Percentiles rank a stretch among this genome's conserved stretches.
phyloP scores from a whole-genome alignment of 1,284 basidiomycete species.

The Prillingera fragicola region DNA sequence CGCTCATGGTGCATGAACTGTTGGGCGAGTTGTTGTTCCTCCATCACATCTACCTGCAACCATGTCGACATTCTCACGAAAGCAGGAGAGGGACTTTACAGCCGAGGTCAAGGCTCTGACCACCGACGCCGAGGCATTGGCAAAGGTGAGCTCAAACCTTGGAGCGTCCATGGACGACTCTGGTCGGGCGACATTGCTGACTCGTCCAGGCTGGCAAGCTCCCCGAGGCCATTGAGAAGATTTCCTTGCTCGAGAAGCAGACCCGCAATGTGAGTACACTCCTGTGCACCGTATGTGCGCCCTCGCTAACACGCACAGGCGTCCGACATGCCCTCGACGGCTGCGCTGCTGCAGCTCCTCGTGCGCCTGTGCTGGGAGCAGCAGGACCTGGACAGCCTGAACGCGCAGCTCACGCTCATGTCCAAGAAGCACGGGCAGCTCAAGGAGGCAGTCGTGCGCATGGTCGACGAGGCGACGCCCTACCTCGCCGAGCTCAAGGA shows the following conservation, averaged over 20 bases:
- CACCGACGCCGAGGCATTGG: conserved; percentile 49
- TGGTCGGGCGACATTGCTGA: conserved; percentile 13
- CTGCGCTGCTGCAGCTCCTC: conserved; percentile 71
- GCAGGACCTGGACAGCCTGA: conserved; percentile 62
- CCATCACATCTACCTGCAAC: conserved; percentile 5
- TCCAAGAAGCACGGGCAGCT: conserved; percentile 98
- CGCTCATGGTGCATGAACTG: neutral
- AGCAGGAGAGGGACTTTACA: conserved; percentile 56
- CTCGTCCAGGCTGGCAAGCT: conserved; percentile 61
- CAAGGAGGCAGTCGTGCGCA: conserved; percentile 79
- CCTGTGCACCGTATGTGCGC: neutral
- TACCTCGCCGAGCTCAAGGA: conserved; percentile 66
- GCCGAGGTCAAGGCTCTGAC: conserved; percentile 52
- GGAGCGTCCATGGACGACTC: neutral
- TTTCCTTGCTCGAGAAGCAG: conserved; percentile 88
- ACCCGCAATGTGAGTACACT: conserved; percentile 72
- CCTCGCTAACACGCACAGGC: conserved; percentile 55
- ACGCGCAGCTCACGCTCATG: conserved; percentile 65
- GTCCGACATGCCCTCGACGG: conserved; percentile 85
- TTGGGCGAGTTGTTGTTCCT: neutral
- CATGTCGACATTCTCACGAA: conserved; percentile 46
- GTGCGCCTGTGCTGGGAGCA: conserved; percentile 64
- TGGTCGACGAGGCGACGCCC: conserved; percentile 78
- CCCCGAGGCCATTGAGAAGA: conserved; percentile 81
- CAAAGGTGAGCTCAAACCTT: conserved; percentile 40